A percentile compares a stretch with the other conserved stretches of the same genome.
Evolutionary conservation across 2,329 filamentous ascomycete genomes (phyloP).

Genomic region (Epichloe hybrida): DNA sequence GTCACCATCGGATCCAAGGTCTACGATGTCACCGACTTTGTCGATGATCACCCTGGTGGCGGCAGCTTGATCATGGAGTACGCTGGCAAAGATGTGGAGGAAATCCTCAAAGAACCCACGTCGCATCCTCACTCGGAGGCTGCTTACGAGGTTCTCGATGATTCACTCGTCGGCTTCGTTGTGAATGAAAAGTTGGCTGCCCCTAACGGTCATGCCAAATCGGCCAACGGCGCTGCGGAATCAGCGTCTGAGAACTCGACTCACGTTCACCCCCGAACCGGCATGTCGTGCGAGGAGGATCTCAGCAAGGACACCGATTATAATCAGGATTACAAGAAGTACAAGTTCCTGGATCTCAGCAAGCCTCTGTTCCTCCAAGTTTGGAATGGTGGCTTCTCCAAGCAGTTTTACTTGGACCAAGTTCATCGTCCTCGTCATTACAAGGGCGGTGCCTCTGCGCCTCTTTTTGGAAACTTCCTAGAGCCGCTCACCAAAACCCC

Average conservation of each 20-base stretch:
- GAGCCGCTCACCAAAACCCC: slow-evolving; percentile 91
- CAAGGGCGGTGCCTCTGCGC: slow-evolving; percentile 81
- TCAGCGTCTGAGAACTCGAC: slow-evolving; percentile 15
- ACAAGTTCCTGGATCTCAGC: slow-evolving; percentile 89
- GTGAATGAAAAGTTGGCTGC: slow-evolving; percentile 39
- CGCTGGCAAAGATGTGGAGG: slow-evolving; percentile 71
- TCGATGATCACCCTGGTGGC: slow-evolving; percentile 83
- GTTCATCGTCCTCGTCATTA: slow-evolving; percentile 94
- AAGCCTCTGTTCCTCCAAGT: slow-evolving; percentile 77
- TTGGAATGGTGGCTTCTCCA: slow-evolving; percentile 76
- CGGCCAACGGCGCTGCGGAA: slow-evolving; percentile 16
- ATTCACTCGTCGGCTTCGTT: slow-evolving; percentile 73
- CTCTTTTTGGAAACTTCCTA: slow-evolving; percentile 94
- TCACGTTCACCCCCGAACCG: slow-evolving; percentile 51
- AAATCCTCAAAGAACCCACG: slow-evolving; percentile 67
- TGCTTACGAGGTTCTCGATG: slow-evolving; percentile 91
- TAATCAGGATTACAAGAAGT: slow-evolving; percentile 61
- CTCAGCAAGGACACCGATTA: slow-evolving; percentile 74
- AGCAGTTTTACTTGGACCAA: slow-evolving; percentile 94
- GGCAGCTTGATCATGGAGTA: slow-evolving; percentile 80
- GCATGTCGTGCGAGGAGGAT: slow-evolving; percentile 82
- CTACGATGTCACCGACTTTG: slow-evolving; percentile 87
- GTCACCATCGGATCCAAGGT: slow-evolving; percentile 83
- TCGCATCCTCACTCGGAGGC: slow-evolving; percentile 83
- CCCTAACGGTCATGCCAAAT: slow-evolving; percentile 10